A percentile compares a stretch with the other conserved stretches of the same genome.
phyloP scores from a whole-genome alignment of 2,329 filamentous ascomycete species.

The Paracorniculantispora psalliotae region DNA sequence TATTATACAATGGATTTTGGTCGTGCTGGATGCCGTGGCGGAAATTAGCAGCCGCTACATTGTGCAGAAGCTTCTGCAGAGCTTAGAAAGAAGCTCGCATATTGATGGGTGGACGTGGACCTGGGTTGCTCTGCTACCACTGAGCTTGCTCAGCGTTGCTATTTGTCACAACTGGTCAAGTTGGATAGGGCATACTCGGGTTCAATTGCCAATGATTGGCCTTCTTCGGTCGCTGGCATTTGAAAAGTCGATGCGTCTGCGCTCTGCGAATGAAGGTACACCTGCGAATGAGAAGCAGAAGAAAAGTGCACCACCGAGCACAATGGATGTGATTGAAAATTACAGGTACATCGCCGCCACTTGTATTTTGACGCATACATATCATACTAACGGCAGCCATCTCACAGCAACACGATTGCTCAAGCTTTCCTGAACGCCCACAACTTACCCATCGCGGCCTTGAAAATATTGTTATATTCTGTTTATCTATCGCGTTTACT shows the following conservation, averaged over 20 bases:
- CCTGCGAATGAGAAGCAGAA: neutral
- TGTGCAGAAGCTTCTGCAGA: neutral
- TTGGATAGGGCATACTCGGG: neutral
- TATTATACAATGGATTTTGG: conserved; percentile 5
- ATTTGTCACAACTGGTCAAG: conserved; percentile 19
- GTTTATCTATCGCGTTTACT: conserved; percentile 9
- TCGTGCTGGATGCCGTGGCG: neutral
- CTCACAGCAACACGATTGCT: neutral
- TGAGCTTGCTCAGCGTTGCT: conserved; percentile 50
- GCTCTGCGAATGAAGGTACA: neutral
- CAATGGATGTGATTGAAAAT: neutral
- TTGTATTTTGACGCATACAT: neutral
- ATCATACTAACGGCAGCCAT: neutral
- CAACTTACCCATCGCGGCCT: conserved; percentile 9
- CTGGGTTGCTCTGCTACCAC: conserved; percentile 43
- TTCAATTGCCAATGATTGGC: conserved; percentile 1
- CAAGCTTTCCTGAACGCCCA: neutral
- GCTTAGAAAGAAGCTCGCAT: conserved; percentile 33
- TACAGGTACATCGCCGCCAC: neutral
- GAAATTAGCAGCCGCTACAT: conserved; percentile 2
- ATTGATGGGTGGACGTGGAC: conserved; percentile 30
- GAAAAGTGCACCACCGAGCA: neutral
- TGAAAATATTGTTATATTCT: conserved; percentile 10
- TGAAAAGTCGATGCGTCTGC: conserved; percentile 8
- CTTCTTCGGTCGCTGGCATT: conserved; percentile 1